A percentile compares a stretch with the other conserved stretches of the same genome.
phyloP scores from a whole-genome alignment of 78 protist species.

The Dictyostelium intermedium region DNA sequence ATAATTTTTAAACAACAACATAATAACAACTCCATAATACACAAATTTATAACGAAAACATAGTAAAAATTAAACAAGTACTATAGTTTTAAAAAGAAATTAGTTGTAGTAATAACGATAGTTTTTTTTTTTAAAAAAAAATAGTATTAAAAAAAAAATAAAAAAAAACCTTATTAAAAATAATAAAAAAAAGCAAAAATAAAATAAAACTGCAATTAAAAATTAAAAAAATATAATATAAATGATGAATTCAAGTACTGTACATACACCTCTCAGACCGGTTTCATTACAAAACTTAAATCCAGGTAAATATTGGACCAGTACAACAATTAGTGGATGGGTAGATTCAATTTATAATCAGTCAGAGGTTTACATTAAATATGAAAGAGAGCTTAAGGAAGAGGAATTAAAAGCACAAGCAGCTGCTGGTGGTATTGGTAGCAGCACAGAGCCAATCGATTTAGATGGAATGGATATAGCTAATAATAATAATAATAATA shows the following conservation, averaged over 20 bases:
- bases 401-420: not conserved
- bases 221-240: not conserved
- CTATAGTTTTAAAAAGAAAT: not conserved
- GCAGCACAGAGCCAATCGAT: not conserved
- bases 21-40: not conserved
- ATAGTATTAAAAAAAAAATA: not conserved
- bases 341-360: conserved; percentile 1
- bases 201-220: not conserved
- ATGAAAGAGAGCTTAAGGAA: not conserved
- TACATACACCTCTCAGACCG: not conserved
- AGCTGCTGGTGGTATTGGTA: not conserved
- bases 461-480: conserved; percentile 12
- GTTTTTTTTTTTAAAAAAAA: not conserved
- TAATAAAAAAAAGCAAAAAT: not conserved
- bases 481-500: not conserved
- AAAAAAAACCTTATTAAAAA: not conserved
- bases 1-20: not conserved
- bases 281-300: not conserved
- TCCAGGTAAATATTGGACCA: conserved; percentile 12
- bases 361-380: not conserved
- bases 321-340: not conserved
- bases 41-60: not conserved
- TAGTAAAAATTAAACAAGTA: not conserved
- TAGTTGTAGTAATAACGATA: not conserved
- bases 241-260: not conserved